Evolutionary conservation across 2,329 filamentous ascomycete species (phyloP).

Genomic region (Exophiala aquamarina): DNA sequence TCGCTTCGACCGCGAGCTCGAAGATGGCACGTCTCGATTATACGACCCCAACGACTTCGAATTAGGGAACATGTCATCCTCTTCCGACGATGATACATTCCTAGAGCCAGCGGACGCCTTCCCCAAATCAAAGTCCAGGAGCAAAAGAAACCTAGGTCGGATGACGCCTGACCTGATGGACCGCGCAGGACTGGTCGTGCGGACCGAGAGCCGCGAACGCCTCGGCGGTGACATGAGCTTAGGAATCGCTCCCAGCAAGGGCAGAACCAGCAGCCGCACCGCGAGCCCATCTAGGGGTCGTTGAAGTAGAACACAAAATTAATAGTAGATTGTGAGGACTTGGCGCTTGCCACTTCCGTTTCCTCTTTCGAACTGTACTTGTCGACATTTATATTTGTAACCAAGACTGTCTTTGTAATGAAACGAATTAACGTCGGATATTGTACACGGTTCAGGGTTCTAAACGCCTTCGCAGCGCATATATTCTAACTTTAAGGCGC

Average conservation of each 20-base stretch:
- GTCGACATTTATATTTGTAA: too few relatives aligned
- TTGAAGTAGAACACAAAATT: too few relatives aligned
- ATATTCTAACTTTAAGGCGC: too few relatives aligned
- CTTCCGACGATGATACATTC: constrained; percentile 41
- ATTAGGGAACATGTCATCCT: constrained; percentile 58
- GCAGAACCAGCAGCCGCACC: constrained; percentile 14
- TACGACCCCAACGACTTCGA: constrained; percentile 66
- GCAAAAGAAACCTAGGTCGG: constrained; percentile 43
- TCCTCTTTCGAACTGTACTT: too few relatives aligned
- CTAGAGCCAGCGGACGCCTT: constrained; percentile 15
- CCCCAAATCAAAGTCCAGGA: constrained; percentile 52
- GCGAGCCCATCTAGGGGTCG: constrained; percentile 14
- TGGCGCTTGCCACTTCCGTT: too few relatives aligned
- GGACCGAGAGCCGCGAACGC: constrained; percentile 84
- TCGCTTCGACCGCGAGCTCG: constrained; percentile 79
- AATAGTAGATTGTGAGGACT: too few relatives aligned
- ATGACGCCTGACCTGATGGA: constrained; percentile 46
- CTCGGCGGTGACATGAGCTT: constrained; percentile 44
- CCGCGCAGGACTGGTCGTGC: constrained; percentile 70
- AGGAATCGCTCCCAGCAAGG: constrained; percentile 2
- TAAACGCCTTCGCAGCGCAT: too few relatives aligned
- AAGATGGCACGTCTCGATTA: constrained; percentile 59
- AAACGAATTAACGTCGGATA: too few relatives aligned
- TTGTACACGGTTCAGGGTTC: too few relatives aligned
- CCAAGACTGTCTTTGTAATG: too few relatives aligned